Evolutionary conservation across 2,329 filamentous ascomycete genomes (phyloP).

Genomic region (Aspergillus pseudoviridinutans): DNA sequence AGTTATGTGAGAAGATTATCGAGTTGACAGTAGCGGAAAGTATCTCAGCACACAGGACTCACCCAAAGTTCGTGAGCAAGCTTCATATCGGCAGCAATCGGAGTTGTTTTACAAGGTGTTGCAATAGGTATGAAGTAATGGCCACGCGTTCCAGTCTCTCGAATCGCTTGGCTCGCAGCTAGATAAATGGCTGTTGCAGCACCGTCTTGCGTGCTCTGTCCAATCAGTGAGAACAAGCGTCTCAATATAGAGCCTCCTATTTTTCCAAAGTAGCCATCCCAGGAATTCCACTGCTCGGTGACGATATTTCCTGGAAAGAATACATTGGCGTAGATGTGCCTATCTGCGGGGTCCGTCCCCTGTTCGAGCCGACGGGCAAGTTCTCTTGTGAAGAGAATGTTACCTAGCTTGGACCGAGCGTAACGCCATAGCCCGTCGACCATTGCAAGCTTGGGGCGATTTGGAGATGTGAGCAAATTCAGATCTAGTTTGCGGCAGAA

Average conservation of each 20-base stretch:
- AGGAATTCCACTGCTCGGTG: slow-evolving; percentile 28
- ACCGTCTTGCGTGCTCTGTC: slow-evolving; percentile 25
- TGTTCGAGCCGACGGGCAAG: slow-evolving; percentile 21
- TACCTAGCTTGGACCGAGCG: slow-evolving; percentile 29
- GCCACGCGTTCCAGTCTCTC: slow-evolving; percentile 20
- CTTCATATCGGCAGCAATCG: slow-evolving; percentile 25
- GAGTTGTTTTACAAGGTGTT: slow-evolving; percentile 20
- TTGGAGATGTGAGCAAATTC: slow-evolving; percentile 19
- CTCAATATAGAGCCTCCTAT: slow-evolving; percentile 19
- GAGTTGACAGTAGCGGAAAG: neutral
- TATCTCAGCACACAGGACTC: neutral
- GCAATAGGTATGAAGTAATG: slow-evolving; percentile 39
- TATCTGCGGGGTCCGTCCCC: slow-evolving; percentile 13
- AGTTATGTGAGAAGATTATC: neutral
- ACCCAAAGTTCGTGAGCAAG: slow-evolving; percentile 33
- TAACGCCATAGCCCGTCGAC: slow-evolving; percentile 29
- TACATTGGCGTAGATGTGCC: slow-evolving; percentile 27
- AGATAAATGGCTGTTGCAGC: slow-evolving; percentile 30
- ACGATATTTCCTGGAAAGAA: slow-evolving; percentile 33
- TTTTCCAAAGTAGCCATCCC: slow-evolving; percentile 24
- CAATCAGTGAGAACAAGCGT: slow-evolving; percentile 16
- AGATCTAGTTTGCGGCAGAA: slow-evolving; percentile 24
- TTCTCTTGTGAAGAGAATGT: slow-evolving; percentile 30
- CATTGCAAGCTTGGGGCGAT: slow-evolving; percentile 15
- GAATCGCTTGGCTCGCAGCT: slow-evolving; percentile 22